Base-by-base conservation (phyloP, 495 filamentous ascomycete species). In the Parathielavia appendiculata region DNA sequence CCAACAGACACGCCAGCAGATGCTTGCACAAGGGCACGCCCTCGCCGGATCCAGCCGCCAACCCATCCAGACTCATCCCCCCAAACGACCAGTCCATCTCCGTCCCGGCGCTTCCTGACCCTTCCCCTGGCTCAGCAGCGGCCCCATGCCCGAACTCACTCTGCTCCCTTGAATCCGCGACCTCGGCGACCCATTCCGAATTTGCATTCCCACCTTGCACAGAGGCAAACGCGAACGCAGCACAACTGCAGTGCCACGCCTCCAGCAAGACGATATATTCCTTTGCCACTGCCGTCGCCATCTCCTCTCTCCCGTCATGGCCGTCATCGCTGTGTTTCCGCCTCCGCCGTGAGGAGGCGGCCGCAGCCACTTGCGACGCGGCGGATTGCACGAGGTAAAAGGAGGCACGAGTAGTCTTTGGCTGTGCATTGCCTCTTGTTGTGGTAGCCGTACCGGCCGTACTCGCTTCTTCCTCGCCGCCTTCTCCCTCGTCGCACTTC, bases 181-280 rank as follows among this genome's bases (percentile, higher is more conserved):
- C 26, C 30, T n/a, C 49, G 43, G 20, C 59, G n/a, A n/a, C 14
- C 26, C 16, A 34, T 22, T 14, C 10, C 7, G 17, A 11, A 20
- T 11, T 14, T 3, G 4, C 8, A 2, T 14, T 6, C 34, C 40
- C 54, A 9, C 38, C 50, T 13, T 51, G 54, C 58, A 89, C 89
- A 40, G 83, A 80, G 34, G 82, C 74, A 57, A 92, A 86, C 0
- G 86, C 79, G 67, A 95, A 97, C 4, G 84, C 84, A 1, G 89
- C 86, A 76, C 92, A 97, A 11, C 83, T 87, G 68, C 92, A 97
- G 67, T 89, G 90, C 92, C 92, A 97, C n/a, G 89, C 86, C 3
- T 65, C 57, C 8, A 88, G 74, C 9, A 83, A 80, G 23, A 95
- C 88, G 63, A 87, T 79, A 71, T 96, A 95, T 62, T 63, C 66